These are phyloP conservation scores for Blastobotrys chiropterorum DNA, from an alignment of 805 yeast species.

Conservation along the genomic window DNA sequence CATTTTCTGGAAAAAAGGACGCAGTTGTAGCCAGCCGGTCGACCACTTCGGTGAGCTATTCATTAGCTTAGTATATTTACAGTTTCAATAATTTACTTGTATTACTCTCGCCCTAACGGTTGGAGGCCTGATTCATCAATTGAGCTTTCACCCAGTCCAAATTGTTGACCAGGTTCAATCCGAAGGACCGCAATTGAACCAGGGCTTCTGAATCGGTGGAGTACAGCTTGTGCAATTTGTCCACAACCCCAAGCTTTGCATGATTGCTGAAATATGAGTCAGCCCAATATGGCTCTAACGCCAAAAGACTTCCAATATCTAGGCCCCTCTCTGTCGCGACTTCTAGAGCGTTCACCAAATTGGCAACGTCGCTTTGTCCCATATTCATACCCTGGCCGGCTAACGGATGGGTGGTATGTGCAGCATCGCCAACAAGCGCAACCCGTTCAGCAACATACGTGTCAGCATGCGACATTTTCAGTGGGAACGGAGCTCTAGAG, in stretches of 20 bases:
- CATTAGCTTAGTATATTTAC: not conserved
- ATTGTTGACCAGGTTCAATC: conserved; percentile 63
- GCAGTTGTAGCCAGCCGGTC: no score
- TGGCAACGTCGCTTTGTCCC: conserved; percentile 91
- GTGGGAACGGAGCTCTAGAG: conserved; percentile 83
- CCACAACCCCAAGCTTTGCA: conserved; percentile 77
- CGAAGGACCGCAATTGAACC: conserved; percentile 68
- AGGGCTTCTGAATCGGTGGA: conserved; percentile 66
- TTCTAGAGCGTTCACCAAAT: conserved; percentile 63
- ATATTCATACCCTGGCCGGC: conserved; percentile 98
- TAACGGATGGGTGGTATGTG: conserved; percentile 93
- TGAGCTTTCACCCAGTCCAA: conserved; percentile 60
- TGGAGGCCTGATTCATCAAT: conserved; percentile 53
- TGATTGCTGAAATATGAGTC: conserved; percentile 79
- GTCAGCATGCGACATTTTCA: conserved; percentile 85
- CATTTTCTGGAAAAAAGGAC: no score
- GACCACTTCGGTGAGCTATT: no score
- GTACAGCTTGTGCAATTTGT: conserved; percentile 84
- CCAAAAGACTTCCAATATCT: conserved; percentile 78
- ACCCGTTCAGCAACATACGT: conserved; percentile 76
- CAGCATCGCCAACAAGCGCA: conserved; percentile 97
- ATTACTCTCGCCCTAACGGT: conserved; percentile 2
- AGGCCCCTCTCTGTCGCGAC: conserved; percentile 68
- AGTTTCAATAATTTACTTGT: not conserved
- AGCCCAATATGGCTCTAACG: conserved; percentile 80